A percentile compares a stretch with the other conserved stretches of the same genome.
phyloP scores from a whole-genome alignment of 1,284 basidiomycete genomes.

The Microbotryum intermedium region DNA sequence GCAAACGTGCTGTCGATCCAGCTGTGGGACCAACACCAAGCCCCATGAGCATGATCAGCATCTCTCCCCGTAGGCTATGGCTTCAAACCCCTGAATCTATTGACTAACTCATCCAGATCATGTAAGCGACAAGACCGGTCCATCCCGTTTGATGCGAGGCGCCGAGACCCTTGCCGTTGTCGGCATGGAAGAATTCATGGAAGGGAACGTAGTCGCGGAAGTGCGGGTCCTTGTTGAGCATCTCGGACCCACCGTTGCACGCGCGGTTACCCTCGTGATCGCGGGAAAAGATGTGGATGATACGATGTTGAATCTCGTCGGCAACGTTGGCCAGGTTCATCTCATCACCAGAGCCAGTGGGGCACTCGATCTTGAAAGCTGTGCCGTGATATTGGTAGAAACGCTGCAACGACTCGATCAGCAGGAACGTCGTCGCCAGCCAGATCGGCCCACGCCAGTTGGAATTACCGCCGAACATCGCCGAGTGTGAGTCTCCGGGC shows the following conservation, averaged over 20 bases:
- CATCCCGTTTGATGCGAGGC: conserved; percentile 98
- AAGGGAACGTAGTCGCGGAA: conserved; percentile 95
- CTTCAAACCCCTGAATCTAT: conserved; percentile 42
- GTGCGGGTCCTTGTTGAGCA: conserved; percentile 84
- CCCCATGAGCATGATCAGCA: conserved; percentile 40
- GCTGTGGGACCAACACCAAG: conserved; percentile 19
- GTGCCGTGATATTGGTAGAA: conserved; percentile 97
- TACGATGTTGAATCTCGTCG: conserved; percentile 92
- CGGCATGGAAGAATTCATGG: conserved; percentile 96
- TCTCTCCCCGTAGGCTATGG: conserved; percentile 70
- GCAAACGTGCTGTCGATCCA: conserved; percentile 35
- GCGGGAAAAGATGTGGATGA: conserved; percentile 91
- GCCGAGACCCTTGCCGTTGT: conserved; percentile 81
- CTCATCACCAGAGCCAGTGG: conserved; percentile 83
- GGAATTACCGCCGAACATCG: conserved; percentile 98
- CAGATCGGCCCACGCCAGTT: conserved; percentile 85
- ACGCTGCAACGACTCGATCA: conserved; percentile 79
- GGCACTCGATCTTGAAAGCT: conserved; percentile 78
- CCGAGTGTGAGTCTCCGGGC: conserved; percentile 87
- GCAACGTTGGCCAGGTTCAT: conserved; percentile 90
- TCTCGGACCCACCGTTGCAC: conserved; percentile 80
- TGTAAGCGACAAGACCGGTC: conserved; percentile 70
- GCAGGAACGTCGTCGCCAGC: conserved; percentile 89
- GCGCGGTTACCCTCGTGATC: conserved; percentile 73
- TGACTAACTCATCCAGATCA: conserved; percentile 68